Evolutionary conservation across 805 yeast genomes (phyloP).

Genomic region (Zygosaccharomyces kombuchaensis): DNA sequence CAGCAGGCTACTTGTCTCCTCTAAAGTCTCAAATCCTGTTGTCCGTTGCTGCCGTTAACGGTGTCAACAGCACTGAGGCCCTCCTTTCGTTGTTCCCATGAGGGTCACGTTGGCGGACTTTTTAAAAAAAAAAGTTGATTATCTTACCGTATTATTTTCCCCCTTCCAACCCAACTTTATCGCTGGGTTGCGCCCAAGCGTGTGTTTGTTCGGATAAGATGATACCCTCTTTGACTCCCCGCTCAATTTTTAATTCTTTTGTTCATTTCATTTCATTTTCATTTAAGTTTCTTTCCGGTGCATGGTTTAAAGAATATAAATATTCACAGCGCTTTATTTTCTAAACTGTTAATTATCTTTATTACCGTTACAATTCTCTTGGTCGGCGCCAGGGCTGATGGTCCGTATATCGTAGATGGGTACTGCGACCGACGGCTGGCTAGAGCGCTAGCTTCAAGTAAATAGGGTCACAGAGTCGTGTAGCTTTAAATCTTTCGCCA

Average conservation of each 20-base stretch:
- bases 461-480: too few relatives aligned
- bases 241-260: neutral
- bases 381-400: too few relatives aligned
- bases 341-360: too few relatives aligned
- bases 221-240: constrained; percentile 1
- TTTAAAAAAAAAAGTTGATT: neutral
- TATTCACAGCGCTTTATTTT: too few relatives aligned
- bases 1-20: constrained; percentile 33
- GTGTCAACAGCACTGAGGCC: constrained; percentile 14
- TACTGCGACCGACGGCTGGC: too few relatives aligned
- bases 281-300: neutral
- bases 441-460: too few relatives aligned
- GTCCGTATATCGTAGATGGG: too few relatives aligned
- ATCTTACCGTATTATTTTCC: neutral
- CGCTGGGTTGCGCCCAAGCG: neutral
- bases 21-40: constrained; percentile 31
- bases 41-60: constrained; percentile 29
- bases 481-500: too few relatives aligned
- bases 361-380: too few relatives aligned
- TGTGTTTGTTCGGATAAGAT: neutral
- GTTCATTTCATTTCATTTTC: neutral
- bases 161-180: neutral
- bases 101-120: neutral
- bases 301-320: too few relatives aligned
- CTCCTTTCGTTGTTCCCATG: constrained; percentile 12